These are phyloP conservation scores for Gillenia trifoliata DNA, from an alignment of 306 rosid species.

Conservation along the genomic window DNA sequence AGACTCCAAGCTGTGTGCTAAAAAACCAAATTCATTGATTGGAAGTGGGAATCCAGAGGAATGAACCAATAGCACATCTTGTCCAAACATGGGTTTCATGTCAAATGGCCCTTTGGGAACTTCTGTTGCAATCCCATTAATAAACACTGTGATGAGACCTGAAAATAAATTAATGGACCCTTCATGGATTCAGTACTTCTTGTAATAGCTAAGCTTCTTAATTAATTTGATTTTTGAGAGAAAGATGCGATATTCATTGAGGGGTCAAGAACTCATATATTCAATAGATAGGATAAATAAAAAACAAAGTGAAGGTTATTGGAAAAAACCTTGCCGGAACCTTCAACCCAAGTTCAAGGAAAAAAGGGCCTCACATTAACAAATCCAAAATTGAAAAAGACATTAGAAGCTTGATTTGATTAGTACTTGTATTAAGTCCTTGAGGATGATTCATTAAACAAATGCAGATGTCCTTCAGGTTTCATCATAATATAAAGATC, in stretches of 20 bases:
- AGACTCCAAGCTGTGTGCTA: conserved; percentile 57
- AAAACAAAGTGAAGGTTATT: not conserved
- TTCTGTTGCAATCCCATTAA: conserved; percentile 79
- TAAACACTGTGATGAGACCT: conserved; percentile 67
- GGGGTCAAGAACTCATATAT: not conserved
- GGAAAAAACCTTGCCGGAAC: not conserved
- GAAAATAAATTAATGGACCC: not conserved
- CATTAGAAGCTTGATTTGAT: not conserved
- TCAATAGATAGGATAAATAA: not conserved
- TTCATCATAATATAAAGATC: not conserved
- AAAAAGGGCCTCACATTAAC: not conserved
- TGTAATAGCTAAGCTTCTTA: not conserved
- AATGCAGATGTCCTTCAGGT: not conserved
- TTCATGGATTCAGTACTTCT: not conserved
- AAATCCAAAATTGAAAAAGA: not conserved
- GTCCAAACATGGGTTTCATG: conserved; percentile 58
- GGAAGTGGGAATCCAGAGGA: conserved; percentile 72
- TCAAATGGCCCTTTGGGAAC: conserved; percentile 64
- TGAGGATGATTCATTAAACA: not conserved
- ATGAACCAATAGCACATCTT: conserved; percentile 64
- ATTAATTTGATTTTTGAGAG: not conserved
- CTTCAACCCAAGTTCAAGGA: not conserved
- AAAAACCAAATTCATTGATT: conserved; percentile 65
- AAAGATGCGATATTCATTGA: not conserved
- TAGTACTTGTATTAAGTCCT: not conserved